A percentile compares a stretch with the other conserved stretches of the same genome.
Conservation (phyloP, 345 rosid genomes). For the Hypericum perforatum region DNA sequence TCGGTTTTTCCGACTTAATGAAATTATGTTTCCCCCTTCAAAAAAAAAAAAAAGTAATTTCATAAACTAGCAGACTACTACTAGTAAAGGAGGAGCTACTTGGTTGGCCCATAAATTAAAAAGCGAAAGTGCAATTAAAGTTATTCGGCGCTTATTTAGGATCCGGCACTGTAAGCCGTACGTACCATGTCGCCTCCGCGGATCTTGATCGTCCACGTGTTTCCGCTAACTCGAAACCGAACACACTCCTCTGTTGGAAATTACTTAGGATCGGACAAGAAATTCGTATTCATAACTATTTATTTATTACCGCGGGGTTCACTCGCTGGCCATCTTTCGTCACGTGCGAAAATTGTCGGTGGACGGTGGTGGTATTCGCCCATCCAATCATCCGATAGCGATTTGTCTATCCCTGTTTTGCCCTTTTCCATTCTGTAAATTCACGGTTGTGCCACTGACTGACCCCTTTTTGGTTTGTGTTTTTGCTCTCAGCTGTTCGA, state of each 20-base stretch:
- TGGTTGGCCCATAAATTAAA: no score
- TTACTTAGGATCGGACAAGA: no score
- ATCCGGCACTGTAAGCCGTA: constrained; percentile 26
- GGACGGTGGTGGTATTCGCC: constrained; percentile 22
- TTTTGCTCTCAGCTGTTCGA: constrained; percentile 57
- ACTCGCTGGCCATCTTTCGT: background rate
- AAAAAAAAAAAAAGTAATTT: no score
- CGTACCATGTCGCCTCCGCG: constrained; percentile 15
- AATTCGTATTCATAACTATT: no score
- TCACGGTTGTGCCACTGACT: constrained; percentile 8
- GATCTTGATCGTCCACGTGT: constrained; percentile 39
- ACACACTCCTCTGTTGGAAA: no score
- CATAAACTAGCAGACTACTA: no score
- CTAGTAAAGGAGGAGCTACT: no score
- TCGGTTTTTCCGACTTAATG: no score
- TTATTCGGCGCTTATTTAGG: constrained; percentile 31
- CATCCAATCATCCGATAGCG: no score
- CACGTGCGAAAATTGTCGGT: constrained; percentile 34
- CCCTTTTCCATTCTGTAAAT: constrained; percentile 9
- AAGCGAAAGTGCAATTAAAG: constrained; percentile 2
- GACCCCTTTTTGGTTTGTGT: background rate
- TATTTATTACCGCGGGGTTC: no score
- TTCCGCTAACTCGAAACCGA: background rate
- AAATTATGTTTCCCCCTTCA: no score
- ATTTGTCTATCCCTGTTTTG: background rate